phyloP scores from a whole-genome alignment of 768 basidiomycete genomes.

The Termitomyces sp. region DNA sequence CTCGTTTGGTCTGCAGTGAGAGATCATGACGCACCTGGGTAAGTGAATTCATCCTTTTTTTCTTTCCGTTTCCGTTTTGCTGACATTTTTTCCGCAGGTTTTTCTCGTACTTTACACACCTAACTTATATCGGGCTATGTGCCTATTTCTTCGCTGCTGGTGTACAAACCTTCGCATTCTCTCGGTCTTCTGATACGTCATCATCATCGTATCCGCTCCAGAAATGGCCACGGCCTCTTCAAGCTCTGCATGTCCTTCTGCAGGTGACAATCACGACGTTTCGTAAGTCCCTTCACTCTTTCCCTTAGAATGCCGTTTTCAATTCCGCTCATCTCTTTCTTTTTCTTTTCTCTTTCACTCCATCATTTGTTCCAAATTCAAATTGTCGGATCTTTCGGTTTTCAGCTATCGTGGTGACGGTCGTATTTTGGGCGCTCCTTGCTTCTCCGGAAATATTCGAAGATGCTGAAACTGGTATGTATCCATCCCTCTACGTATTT shows the following conservation, averaged over 20 bases:
- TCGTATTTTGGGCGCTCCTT: conserved; percentile 50
- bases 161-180: conserved; percentile 48
- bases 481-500: too few species aligned
- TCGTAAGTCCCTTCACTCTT: conserved; percentile 45
- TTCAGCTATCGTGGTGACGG: conserved; percentile 59
- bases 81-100: not conserved
- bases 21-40: conserved; percentile 28
- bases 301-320: too few species aligned
- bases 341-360: conserved; percentile 3
- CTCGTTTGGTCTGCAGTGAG: conserved; percentile 30
- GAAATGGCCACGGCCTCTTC: conserved; percentile 51
- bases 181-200: conserved; percentile 2
- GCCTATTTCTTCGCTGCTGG: conserved; percentile 61
- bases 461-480: conserved; percentile 35
- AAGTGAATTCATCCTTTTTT: conserved; percentile 7
- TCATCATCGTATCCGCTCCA: conserved; percentile 47
- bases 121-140: conserved; percentile 57
- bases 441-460: conserved; percentile 30
- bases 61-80: not conserved
- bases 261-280: conserved; percentile 47
- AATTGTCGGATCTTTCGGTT: not conserved
- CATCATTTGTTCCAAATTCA: not conserved
- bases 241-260: conserved; percentile 54
- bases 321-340: not conserved
- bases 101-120: conserved; percentile 42